A percentile compares a stretch with the other conserved stretches of the same genome.
Evolutionary conservation across 495 filamentous ascomycete genomes (phyloP).

Genomic region (Aspergillus ostianus): DNA sequence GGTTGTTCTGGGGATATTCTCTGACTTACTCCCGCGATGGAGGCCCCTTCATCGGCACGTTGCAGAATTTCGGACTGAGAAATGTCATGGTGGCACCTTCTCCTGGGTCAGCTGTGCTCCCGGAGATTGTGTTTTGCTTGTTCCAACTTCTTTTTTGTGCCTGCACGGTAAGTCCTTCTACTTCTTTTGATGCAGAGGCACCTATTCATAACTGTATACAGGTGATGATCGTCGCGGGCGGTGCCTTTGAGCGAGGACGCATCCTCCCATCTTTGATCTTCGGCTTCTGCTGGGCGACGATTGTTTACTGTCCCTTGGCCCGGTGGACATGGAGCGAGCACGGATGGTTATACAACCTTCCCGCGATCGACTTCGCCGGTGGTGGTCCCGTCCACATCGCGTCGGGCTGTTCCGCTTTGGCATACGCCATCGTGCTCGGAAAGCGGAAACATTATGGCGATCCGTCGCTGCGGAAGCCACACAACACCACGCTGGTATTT

Average conservation of each 20-base stretch:
- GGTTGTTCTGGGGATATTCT: slow-evolving; percentile 61
- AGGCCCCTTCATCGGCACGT: slow-evolving; percentile 52
- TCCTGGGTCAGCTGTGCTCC: slow-evolving; percentile 45
- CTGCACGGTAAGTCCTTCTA: slow-evolving; percentile 42
- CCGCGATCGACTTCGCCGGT: slow-evolving; percentile 56
- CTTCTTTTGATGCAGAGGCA: slow-evolving; percentile 1
- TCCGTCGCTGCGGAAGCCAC: slow-evolving; percentile 44
- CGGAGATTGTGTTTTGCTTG: slow-evolving; percentile 56
- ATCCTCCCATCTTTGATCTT: slow-evolving; percentile 57
- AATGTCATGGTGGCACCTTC: slow-evolving; percentile 51
- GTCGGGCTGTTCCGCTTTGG: slow-evolving; percentile 52
- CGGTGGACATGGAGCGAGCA: slow-evolving; percentile 61
- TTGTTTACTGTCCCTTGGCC: slow-evolving; percentile 59
- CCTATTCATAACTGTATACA: slow-evolving; percentile 1
- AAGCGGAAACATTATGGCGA: slow-evolving; percentile 49
- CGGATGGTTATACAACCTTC: slow-evolving; percentile 57
- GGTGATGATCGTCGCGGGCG: slow-evolving; percentile 53
- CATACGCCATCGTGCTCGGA: slow-evolving; percentile 55
- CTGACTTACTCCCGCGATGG: slow-evolving; percentile 51
- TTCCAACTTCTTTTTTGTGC: slow-evolving; percentile 60
- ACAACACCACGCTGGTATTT: slow-evolving; percentile 57
- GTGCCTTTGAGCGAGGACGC: slow-evolving; percentile 54
- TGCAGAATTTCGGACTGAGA: slow-evolving; percentile 54
- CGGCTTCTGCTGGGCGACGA: slow-evolving; percentile 57
- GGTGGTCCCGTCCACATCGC: slow-evolving; percentile 58